Evolutionary conservation across 2,329 filamentous ascomycete genomes (phyloP), one percentile per base, ranked within the genome.

Genomic region (Magnaporthiopsis rhizophila): DNA sequence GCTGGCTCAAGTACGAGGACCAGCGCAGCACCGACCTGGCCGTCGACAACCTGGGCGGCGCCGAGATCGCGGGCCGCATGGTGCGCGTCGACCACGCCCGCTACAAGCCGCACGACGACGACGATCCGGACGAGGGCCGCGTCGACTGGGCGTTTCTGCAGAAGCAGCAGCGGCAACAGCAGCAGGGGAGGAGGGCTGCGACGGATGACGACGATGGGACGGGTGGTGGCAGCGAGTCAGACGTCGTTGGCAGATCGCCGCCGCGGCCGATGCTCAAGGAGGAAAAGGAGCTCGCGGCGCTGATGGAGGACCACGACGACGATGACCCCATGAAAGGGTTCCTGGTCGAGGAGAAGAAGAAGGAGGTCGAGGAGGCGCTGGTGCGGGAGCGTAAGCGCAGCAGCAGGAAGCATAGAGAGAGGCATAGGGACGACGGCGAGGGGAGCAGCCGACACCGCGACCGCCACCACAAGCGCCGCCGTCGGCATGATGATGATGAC

Each of bases 271-370:
- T 90, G 79, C 76, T 97, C 13, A 89, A 86, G 66, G 93, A 97
- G 72, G 93, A 98, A 77, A 79, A 81, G 64, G 93, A 98, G 73
- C 77, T 98, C 62, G 86, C 86, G 62, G 83, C 86, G 59, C 75
- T 98, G 64, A 86, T 96, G 63, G 79, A 84, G 64, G 88, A 94
- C 21, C 89, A 96, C 68, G 95, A 98, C 68, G 93, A 97, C 30
- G 94, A 98, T 66, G 95, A 99, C 74, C 95, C 95, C 0, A 99
- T 99, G 95, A 97, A 97, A 77, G 87, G 86, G 53, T 97, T 91
- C 71, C 74, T 98, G 68, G 87, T 97, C 62, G 86, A 94, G 68
- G 90, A 96, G 77, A 97, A 98, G 83, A 92, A 90, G 76, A 91
- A 92, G 73, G 91, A 97, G 74, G 85, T 97, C 15, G 86, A 89